Evolutionary conservation across 768 basidiomycete genomes (phyloP), one percentile per base, ranked within the genome.

Genomic region (Grammothele lineata): DNA sequence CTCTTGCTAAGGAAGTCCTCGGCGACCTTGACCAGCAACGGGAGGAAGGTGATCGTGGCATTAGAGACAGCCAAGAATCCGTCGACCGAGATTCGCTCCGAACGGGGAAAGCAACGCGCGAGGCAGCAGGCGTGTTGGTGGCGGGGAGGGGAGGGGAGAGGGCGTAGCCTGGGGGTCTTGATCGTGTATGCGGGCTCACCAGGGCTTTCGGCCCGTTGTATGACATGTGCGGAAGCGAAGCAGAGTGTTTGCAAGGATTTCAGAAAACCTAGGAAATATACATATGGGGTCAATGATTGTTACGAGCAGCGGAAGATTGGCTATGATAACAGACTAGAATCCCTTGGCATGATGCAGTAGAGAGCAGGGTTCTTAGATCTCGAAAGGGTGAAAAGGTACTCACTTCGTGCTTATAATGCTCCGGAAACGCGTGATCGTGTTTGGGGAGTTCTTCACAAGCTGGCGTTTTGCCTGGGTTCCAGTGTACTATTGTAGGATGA

Each of bases 391-490:
- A 25, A 2, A 18, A 14, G 24, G 3, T n/a, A 68, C 80, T 22
- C 48, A 94, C 87, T 83, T 92, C 75, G 92, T 90, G 43, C 95
- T 94, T 22, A 99, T 72, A 6, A 97, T 72, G 63, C 96, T 92
- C 21, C 94, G 77, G 75, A 98, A 98, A 2, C 87, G 90, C n/a
- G 81, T 82, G 58, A 98, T 93, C n/a, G 94, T 95, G 65, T 99
- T 98, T 59, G 84, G 75, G 0, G 87, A 71, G 66, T 99, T 98
- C 70, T 96, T 96, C 12, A 98, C 90, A 30, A 97, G 83, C 62
- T 97, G 96, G 3, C 81, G 85, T 61, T 85, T 91, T 34, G 93
- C 96, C 60, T 92, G 88, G 67, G 89, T 94, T 50, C 95, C 96
- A 41, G 94, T 88, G 70, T 98, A 97, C 94, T 96, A 62, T 32